Percentiles rank a stretch among this genome's conserved stretches.
These are phyloP conservation scores for Macroventuria anomochaeta DNA, from an alignment of 2,329 filamentous ascomycete species.

Conservation along the genomic window DNA sequence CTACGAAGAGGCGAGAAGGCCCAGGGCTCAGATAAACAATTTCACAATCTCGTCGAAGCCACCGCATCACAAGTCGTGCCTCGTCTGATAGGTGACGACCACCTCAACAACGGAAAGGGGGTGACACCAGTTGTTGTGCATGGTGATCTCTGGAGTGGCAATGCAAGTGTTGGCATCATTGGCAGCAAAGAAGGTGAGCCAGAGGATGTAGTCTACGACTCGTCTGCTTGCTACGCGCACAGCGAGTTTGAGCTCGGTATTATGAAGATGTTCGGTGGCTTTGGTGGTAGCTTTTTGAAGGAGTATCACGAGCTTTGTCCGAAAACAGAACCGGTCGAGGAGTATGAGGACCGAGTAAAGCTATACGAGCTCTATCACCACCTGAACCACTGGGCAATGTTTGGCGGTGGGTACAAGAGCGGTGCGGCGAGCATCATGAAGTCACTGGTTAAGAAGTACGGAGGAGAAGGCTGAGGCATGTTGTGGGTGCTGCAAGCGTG, in stretches of 20 bases:
- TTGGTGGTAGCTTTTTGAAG: slow-evolving; percentile 71
- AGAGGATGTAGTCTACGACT: slow-evolving; percentile 84
- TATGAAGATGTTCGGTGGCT: slow-evolving; percentile 96
- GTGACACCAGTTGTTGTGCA: slow-evolving; percentile 83
- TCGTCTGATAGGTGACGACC: slow-evolving; percentile 71
- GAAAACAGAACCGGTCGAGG: slow-evolving; percentile 78
- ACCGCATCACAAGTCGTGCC: slow-evolving; percentile 73
- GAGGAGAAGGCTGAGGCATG: background rate
- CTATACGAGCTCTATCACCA: slow-evolving; percentile 93
- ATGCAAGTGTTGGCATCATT: slow-evolving; percentile 72
- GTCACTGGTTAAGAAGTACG: slow-evolving; percentile 75
- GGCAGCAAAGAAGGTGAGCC: slow-evolving; percentile 61
- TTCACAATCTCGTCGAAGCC: slow-evolving; percentile 69
- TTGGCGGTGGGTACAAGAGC: slow-evolving; percentile 77
- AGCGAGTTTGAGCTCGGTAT: slow-evolving; percentile 91
- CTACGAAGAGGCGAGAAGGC: slow-evolving; percentile 62
- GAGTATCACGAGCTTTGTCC: slow-evolving; percentile 79
- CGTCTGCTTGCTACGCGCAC: slow-evolving; percentile 82
- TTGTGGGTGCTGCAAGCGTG: slow-evolving; percentile 1
- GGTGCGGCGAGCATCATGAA: slow-evolving; percentile 83
- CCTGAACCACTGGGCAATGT: slow-evolving; percentile 85
- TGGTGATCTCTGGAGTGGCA: slow-evolving; percentile 93
- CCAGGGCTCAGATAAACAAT: slow-evolving; percentile 69
- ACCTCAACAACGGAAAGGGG: slow-evolving; percentile 65
- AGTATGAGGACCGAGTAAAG: slow-evolving; percentile 82